Base-by-base conservation (phyloP, 2,329 filamentous ascomycete species). In the Cryphonectria naterciae region DNA sequence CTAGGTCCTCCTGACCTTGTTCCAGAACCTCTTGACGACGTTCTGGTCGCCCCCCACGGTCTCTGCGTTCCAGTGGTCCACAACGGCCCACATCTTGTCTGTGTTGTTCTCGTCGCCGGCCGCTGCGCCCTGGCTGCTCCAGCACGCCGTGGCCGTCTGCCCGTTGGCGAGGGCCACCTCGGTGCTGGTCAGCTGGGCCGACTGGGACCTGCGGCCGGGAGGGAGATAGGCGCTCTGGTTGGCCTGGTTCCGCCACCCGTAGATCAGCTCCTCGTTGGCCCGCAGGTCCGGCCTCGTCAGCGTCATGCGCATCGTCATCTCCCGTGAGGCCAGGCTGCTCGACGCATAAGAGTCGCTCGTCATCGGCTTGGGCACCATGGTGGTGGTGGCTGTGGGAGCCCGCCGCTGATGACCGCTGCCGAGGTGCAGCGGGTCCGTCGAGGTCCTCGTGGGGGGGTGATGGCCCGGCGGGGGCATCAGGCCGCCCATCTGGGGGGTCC, bases 271-370 rank as follows among this genome's bases (percentile, higher is more conserved):
- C 73, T 95, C 92, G 73, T 91, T 86, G 5, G 91, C 91, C 58
- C 94, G 90, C 64, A 98, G 86, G 78, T 98, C 95, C 0, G 94
- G 93, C 63, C 95, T 87, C 4, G 96, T 98, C 68, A 98, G 86
- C 0, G 95, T 98, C 94, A 98, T 97, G 65, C 95, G 93, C 65
- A 98, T 83, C 2, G 96, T 98, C 95, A 98, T 98, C 80, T 98
- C 95, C 46, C 95, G 88, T 69, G 89, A 91, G 46, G 87, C 85
- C 0, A 28, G n/a, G n/a, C 35, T 62, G 58, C 25, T 32, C 13
- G 61, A n/a, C 37, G 41, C 37, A 39, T 64, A 39, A n/a, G 77
- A 64, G 35, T 78, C 19, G 79, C 79, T 5, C 81, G 77, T n/a
- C 76, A 75, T 72, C 81, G 81, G 70, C 76, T 73, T 49, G 28